Conservation (phyloP, 2,329 filamentous ascomycete genomes). For the Sphaerostilbella broomeana region DNA sequence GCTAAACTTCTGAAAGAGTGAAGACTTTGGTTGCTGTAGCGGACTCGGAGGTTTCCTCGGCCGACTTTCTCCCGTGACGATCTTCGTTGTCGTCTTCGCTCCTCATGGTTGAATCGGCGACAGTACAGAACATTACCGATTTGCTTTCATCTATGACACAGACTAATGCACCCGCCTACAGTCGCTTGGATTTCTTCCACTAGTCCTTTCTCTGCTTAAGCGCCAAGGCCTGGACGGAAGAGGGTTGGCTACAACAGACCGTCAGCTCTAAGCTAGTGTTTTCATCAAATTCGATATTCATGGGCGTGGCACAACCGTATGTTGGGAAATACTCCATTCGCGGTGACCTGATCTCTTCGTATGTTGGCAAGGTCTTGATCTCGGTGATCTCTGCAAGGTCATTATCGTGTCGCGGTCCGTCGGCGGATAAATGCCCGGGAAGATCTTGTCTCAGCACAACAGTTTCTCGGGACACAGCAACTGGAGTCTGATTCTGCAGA, state of each 20-base stretch:
- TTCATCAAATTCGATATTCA: conserved; percentile 29
- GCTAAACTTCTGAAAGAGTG: conserved; percentile 3
- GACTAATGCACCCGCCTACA: conserved; percentile 43
- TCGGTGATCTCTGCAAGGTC: conserved; percentile 39
- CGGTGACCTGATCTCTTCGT: conserved; percentile 37
- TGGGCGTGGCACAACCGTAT: conserved; percentile 25
- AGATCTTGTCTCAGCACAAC: conserved; percentile 28
- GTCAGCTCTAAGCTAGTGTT: conserved; percentile 38
- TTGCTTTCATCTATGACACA: conserved; percentile 38
- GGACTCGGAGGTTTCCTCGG: conserved; percentile 13
- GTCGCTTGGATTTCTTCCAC: conserved; percentile 44
- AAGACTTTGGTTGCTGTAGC: not conserved
- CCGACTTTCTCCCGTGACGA: not conserved
- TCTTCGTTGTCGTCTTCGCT: conserved; percentile 16
- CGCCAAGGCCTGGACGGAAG: conserved; percentile 17
- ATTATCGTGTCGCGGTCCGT: conserved; percentile 41
- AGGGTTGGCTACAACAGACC: conserved; percentile 40
- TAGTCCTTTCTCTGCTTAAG: conserved; percentile 34
- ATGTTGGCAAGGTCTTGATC: conserved; percentile 45
- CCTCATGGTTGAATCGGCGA: conserved; percentile 22
- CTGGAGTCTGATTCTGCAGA: conserved; percentile 15
- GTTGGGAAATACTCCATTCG: conserved; percentile 39
- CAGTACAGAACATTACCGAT: conserved; percentile 35
- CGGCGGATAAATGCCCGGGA: conserved; percentile 26
- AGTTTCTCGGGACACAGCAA: conserved; percentile 16